A percentile compares a stretch with the other conserved stretches of the same genome.
Evolutionary conservation across 2,329 filamentous ascomycete species (phyloP).

Genomic region (Phoma sp.): DNA sequence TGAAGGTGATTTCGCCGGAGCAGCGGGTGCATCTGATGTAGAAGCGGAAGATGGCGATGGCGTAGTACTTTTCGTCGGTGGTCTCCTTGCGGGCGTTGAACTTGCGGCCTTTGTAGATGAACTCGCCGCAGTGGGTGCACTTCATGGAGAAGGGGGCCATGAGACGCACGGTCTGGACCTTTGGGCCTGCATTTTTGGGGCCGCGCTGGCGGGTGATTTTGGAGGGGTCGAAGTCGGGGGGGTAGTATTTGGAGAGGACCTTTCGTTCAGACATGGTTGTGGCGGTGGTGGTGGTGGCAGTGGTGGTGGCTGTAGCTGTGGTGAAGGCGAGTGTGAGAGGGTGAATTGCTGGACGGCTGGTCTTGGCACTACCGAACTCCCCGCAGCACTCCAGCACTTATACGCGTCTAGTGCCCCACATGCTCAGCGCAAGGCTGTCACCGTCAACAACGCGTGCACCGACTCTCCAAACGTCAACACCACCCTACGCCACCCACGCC

Average conservation of each 20-base stretch:
- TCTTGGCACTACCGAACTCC: conserved; percentile 18
- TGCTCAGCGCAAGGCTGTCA: conserved; percentile 23
- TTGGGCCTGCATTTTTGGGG: conserved; percentile 76
- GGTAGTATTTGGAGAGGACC: conserved; percentile 71
- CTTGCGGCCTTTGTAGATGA: conserved; percentile 90
- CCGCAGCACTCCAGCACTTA: no score
- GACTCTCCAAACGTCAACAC: neutral
- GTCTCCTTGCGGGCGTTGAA: conserved; percentile 97
- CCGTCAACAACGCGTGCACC: conserved; percentile 9
- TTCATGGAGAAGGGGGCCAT: conserved; percentile 90
- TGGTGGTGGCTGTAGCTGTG: neutral
- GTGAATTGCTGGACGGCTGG: neutral
- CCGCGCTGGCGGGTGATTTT: conserved; percentile 73
- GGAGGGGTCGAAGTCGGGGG: conserved; percentile 88
- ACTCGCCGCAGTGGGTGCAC: conserved; percentile 74
- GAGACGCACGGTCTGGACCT: conserved; percentile 83
- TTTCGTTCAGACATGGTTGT: conserved; percentile 82
- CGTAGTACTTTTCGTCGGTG: conserved; percentile 86
- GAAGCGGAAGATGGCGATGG: conserved; percentile 87
- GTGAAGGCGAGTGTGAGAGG: neutral
- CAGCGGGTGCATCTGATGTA: conserved; percentile 88
- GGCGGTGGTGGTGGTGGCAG: neutral
- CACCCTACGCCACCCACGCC: neutral
- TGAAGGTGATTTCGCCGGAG: conserved; percentile 85
- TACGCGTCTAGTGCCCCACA: conserved; percentile 13